Percentiles rank a stretch among this genome's conserved stretches.
Evolutionary conservation across 2,329 filamentous ascomycete species (phyloP).

Genomic region (Phialemonium atrogriseum): DNA sequence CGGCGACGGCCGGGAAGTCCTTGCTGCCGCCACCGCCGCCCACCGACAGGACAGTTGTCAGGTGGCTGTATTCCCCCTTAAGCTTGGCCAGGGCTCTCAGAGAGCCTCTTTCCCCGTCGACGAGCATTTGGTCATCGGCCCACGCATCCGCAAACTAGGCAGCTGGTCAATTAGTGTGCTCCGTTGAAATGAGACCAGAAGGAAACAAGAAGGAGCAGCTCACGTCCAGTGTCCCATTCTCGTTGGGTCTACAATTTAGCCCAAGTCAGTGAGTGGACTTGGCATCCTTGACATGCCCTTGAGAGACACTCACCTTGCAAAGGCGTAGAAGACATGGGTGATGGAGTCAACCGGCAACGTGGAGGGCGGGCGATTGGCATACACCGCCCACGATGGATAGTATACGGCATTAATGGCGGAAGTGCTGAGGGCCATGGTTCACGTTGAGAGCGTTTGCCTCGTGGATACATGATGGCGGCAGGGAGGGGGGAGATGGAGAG

Average conservation of each 20-base stretch:
- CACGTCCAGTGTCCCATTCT: conserved; percentile 16
- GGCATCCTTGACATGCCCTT: no score
- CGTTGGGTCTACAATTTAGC: conserved; percentile 28
- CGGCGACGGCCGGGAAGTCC: conserved; percentile 50
- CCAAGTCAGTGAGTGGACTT: no score
- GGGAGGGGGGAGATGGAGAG: no score
- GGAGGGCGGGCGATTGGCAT: conserved; percentile 51
- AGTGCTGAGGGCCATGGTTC: no score
- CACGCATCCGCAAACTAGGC: conserved; percentile 47
- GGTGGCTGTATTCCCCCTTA: conserved; percentile 45
- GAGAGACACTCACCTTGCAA: conserved; percentile 35
- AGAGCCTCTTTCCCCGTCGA: conserved; percentile 52
- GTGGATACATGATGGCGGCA: no score
- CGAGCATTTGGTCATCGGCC: conserved; percentile 51
- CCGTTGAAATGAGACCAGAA: no score
- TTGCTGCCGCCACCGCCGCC: conserved; percentile 57
- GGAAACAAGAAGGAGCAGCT: no score
- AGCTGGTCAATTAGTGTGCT: no score
- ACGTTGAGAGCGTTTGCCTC: no score
- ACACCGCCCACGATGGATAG: conserved; percentile 59
- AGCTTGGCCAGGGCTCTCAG: conserved; percentile 50
- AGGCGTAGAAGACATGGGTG: conserved; percentile 59
- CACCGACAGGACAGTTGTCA: conserved; percentile 55
- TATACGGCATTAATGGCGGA: conserved; percentile 36
- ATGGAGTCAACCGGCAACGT: conserved; percentile 46